Percentiles rank a stretch among this genome's conserved stretches.
Conservation (phyloP, 495 filamentous ascomycete species). For the Aspergillus cristatus region DNA sequence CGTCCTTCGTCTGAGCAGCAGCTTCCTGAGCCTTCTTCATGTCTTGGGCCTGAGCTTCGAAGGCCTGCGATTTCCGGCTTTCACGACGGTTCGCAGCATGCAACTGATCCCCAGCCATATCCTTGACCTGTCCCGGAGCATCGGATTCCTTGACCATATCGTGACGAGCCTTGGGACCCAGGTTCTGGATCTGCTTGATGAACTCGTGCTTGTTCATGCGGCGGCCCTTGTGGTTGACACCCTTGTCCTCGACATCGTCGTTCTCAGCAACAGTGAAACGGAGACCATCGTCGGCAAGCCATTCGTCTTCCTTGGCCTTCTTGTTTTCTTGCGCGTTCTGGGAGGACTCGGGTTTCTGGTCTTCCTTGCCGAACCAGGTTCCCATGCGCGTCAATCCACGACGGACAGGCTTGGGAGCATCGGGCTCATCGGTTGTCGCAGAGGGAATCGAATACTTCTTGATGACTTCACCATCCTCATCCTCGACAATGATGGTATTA, state of each 20-base stretch:
- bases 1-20: conserved; percentile 11
- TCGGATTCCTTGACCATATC: conserved; percentile 62
- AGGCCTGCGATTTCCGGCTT: conserved; percentile 9
- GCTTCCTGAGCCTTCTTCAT: too few relatives aligned
- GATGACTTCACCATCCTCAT: conserved; percentile 94
- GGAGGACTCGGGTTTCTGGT: conserved; percentile 33
- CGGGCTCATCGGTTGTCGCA: conserved; percentile 20
- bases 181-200: conserved; percentile 67
- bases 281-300: conserved; percentile 65
- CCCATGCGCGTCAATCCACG: conserved; percentile 50
- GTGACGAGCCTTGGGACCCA: conserved; percentile 68
- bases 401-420: conserved; percentile 29
- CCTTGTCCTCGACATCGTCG: conserved; percentile 19
- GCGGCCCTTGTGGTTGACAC: conserved; percentile 45
- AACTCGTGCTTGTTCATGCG: conserved; percentile 90
- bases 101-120: conserved; percentile 41
- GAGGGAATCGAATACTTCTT: conserved; percentile 87
- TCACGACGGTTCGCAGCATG: conserved; percentile 21
- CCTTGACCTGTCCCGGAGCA: conserved; percentile 50
- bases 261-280: conserved; percentile 69
- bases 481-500: conserved; percentile 95
- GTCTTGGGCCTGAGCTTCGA: too few relatives aligned
- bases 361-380: conserved; percentile 51
- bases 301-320: conserved; percentile 22
- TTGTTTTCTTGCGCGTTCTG: conserved; percentile 20